Percentiles rank a stretch among this genome's conserved stretches.
Evolutionary conservation across 139 green algal genomes (phyloP).

Genomic region (Chlorella sorokiniana): DNA sequence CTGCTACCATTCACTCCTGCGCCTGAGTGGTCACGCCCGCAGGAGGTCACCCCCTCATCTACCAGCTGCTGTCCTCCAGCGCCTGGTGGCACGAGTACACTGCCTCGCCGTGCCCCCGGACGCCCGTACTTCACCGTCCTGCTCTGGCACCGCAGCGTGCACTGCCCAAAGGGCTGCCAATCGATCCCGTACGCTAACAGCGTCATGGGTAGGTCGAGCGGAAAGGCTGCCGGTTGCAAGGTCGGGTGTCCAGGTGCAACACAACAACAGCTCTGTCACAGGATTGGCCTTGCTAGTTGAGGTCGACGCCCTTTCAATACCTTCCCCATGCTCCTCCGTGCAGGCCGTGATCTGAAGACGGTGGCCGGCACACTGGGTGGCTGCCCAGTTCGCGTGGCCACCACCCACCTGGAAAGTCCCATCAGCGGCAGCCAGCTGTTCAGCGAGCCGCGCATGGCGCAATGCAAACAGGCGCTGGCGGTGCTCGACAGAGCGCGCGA

Average conservation of each 20-base stretch:
- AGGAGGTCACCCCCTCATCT: constrained; percentile 68
- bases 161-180: neutral
- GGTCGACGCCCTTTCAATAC: neutral
- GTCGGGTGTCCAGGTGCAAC: too few species aligned
- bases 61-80: constrained; percentile 16
- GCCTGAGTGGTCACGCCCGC: neutral
- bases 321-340: neutral
- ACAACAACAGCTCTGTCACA: neutral
- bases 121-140: constrained; percentile 69
- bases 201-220: constrained; percentile 38
- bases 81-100: constrained; percentile 56
- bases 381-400: constrained; percentile 48
- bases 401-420: constrained; percentile 65
- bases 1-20: neutral
- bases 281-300: neutral
- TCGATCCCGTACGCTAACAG: constrained; percentile 51
- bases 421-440: constrained; percentile 34
- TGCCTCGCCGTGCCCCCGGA: constrained; percentile 10
- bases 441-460: constrained; percentile 30
- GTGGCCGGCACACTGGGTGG: constrained; percentile 11
- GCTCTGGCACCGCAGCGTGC: constrained; percentile 37
- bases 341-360: constrained; percentile 44
- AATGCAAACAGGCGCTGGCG: constrained; percentile 37
- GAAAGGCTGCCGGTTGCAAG: too few species aligned
- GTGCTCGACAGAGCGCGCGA: constrained; percentile 24